Conservation (phyloP, 2,329 filamentous ascomycete genomes). For the Diaporthe vaccinii region DNA sequence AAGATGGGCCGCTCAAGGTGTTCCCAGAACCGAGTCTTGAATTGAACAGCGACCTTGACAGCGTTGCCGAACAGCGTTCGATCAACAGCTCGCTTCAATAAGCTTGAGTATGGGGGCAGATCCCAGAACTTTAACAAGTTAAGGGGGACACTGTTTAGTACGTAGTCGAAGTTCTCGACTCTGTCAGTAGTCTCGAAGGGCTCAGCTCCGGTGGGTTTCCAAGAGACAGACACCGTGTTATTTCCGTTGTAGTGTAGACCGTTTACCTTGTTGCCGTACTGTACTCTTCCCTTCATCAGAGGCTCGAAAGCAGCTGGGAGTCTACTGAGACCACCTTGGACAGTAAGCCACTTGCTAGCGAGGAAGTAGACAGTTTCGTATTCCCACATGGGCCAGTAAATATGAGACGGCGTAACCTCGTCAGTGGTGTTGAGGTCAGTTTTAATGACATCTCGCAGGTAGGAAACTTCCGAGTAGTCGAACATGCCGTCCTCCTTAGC, state of each 20-base stretch:
- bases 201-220: not conserved
- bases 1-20: constrained; percentile 48
- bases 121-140: constrained; percentile 15
- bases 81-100: constrained; percentile 3
- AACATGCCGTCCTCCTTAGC: constrained; percentile 48
- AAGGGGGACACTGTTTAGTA: constrained; percentile 28
- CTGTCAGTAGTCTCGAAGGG: not conserved
- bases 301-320: constrained; percentile 53
- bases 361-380: constrained; percentile 48
- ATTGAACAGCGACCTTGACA: constrained; percentile 65
- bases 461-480: constrained; percentile 49
- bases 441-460: constrained; percentile 51
- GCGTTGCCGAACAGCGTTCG: constrained; percentile 41
- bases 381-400: constrained; percentile 49
- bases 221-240: not conserved
- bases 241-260: constrained; percentile 22
- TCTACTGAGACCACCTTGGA: constrained; percentile 52
- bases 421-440: constrained; percentile 55
- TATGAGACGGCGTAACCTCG: constrained; percentile 47
- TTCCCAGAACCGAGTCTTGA: constrained; percentile 59
- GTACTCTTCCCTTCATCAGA: constrained; percentile 47
- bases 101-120: constrained; percentile 9
- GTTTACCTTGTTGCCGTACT: constrained; percentile 45
- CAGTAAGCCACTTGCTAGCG: constrained; percentile 46
- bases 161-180: constrained; percentile 42